phyloP scores from a whole-genome alignment of 164 flowering plant species.

The Paratinospora sagittata region DNA sequence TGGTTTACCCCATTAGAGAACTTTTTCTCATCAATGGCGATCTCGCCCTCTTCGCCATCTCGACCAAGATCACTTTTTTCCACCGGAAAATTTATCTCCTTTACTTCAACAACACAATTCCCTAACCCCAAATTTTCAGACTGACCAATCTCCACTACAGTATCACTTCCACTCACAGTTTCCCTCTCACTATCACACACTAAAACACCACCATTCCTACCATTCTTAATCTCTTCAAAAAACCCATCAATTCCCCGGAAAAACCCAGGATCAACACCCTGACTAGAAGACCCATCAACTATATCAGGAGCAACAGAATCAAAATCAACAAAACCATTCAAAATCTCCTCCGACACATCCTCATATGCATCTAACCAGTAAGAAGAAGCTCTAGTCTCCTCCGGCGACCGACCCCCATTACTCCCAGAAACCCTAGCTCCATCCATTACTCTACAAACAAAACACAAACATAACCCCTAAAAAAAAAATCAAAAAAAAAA shows the following conservation, averaged over 20 bases:
- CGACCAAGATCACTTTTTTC: not conserved
- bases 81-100: not conserved
- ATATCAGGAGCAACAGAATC: constrained; percentile 19
- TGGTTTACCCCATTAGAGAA: not conserved
- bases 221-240: constrained; percentile 58
- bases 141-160: not conserved
- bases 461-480: constrained; percentile 8
- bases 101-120: not conserved
- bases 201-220: constrained; percentile 34
- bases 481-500: not conserved
- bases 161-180: not conserved
- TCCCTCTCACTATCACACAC: constrained; percentile 9
- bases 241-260: constrained; percentile 78
- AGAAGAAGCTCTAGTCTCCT: constrained; percentile 35
- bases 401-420: constrained; percentile 12
- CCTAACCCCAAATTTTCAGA: not conserved
- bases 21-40: constrained; percentile 4
- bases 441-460: constrained; percentile 11
- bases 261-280: constrained; percentile 35
- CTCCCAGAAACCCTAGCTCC: constrained; percentile 17
- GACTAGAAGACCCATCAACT: constrained; percentile 9
- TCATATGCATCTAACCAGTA: constrained; percentile 97
- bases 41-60: not conserved
- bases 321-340: constrained; percentile 42
- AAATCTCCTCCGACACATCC: constrained; percentile 49